These are phyloP conservation scores for Geotrichum candidum DNA, from an alignment of 1,139 yeast genomes.

Conservation along the genomic window DNA sequence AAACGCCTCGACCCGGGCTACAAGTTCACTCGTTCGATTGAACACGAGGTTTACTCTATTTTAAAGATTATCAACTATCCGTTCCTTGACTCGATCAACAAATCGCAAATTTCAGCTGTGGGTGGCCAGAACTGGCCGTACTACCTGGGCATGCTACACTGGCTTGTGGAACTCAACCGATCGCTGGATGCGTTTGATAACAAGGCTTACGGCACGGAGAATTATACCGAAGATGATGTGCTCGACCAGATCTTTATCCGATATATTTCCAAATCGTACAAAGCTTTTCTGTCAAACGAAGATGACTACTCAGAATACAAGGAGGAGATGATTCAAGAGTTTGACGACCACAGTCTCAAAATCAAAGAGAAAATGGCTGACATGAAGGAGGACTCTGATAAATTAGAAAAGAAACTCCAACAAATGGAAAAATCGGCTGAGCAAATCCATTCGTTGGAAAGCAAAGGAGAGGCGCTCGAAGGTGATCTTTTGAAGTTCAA, in stretches of 20 bases:
- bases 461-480: slow-evolving; percentile 59
- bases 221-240: slow-evolving; percentile 36
- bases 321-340: slow-evolving; percentile 52
- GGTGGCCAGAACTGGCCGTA: slow-evolving; percentile 90
- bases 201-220: slow-evolving; percentile 34
- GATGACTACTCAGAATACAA: slow-evolving; percentile 49
- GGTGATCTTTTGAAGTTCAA: slow-evolving; percentile 66
- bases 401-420: slow-evolving; percentile 32
- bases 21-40: slow-evolving; percentile 60
- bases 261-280: slow-evolving; percentile 63
- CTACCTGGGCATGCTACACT: slow-evolving; percentile 72
- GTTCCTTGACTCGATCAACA: slow-evolving; percentile 68
- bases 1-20: slow-evolving; percentile 74
- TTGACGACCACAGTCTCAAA: slow-evolving; percentile 6
- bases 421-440: slow-evolving; percentile 37
- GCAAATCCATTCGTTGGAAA: slow-evolving; percentile 43
- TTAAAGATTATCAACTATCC: slow-evolving; percentile 70
- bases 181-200: slow-evolving; percentile 43
- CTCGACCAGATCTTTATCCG: slow-evolving; percentile 58
- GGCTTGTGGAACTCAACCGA: slow-evolving; percentile 61
- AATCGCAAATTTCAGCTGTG: slow-evolving; percentile 83
- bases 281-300: slow-evolving; percentile 52
- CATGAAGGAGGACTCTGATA: slow-evolving; percentile 39
- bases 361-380: slow-evolving; percentile 39
- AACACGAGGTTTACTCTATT: slow-evolving; percentile 66